phyloP scores from a whole-genome alignment of 331 rosid species.

The Pyrus hybrid region DNA sequence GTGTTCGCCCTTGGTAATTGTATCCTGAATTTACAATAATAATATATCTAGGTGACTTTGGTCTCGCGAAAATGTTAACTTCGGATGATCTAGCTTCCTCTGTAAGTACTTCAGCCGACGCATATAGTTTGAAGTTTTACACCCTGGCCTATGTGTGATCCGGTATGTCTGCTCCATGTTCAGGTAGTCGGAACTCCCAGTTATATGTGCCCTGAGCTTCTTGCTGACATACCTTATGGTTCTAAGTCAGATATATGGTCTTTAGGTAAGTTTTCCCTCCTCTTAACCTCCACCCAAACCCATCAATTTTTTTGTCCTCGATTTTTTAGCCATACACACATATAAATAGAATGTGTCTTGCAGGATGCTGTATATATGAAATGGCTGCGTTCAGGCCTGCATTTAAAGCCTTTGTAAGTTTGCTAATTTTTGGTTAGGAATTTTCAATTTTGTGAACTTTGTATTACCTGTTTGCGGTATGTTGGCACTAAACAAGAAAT shows the following conservation, averaged over 20 bases:
- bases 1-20: neutral
- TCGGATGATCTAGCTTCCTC: constrained; percentile 48
- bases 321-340: neutral
- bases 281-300: neutral
- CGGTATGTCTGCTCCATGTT: neutral
- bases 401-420: constrained; percentile 43
- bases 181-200: constrained; percentile 46
- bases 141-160: neutral
- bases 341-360: neutral
- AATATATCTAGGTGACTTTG: constrained; percentile 31
- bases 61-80: constrained; percentile 40
- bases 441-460: neutral
- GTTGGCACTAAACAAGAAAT: neutral
- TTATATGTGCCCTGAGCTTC: constrained; percentile 49
- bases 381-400: constrained; percentile 43
- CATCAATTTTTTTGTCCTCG: neutral
- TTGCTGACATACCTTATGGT: constrained; percentile 43
- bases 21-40: neutral
- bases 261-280: constrained; percentile 18
- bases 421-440: constrained; percentile 1
- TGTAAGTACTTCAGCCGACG: constrained; percentile 20
- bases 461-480: neutral
- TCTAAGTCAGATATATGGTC: constrained; percentile 45
- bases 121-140: neutral
- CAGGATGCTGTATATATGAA: constrained; percentile 43